Evolutionary conservation across 2,329 filamentous ascomycete genomes (phyloP).

Genomic region (Fusarium sterilihyphosum): DNA sequence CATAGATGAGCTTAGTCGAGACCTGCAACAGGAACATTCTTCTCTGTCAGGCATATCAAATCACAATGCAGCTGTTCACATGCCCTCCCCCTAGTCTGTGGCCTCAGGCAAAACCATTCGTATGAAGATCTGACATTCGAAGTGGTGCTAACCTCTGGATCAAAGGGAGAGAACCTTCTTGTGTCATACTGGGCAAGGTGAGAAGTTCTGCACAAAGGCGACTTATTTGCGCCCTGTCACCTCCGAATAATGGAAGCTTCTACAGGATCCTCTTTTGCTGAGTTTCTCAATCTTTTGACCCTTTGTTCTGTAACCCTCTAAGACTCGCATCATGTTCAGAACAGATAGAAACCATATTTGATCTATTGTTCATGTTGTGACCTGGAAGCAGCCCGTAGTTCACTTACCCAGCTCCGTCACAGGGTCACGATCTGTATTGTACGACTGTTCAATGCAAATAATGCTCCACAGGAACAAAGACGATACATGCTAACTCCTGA

Average conservation of each 20-base stretch:
- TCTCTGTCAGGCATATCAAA: neutral
- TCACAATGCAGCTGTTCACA: neutral
- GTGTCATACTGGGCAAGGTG: rapidly evolving
- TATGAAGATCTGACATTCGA: too few species aligned
- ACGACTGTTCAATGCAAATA: neutral
- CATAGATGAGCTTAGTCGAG: neutral
- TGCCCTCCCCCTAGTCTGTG: rapidly evolving
- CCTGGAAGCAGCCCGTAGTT: too few species aligned
- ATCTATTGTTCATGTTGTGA: neutral
- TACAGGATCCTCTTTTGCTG: neutral
- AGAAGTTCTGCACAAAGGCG: neutral
- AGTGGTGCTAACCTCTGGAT: neutral
- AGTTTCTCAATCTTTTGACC: rapidly evolving
- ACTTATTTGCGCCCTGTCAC: rapidly evolving
- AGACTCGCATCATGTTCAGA: rapidly evolving
- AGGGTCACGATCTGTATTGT: neutral
- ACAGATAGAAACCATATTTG: neutral
- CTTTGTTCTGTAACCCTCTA: rapidly evolving
- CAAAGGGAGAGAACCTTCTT: rapidly evolving
- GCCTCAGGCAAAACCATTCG: rapidly evolving
- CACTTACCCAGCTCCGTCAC: neutral
- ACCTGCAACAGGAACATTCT: neutral
- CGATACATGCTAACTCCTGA: neutral
- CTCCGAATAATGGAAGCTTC: neutral
- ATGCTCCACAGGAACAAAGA: neutral